Percentiles rank a stretch among this genome's conserved stretches.
Evolutionary conservation across 257 asterid genomes (phyloP).

Genomic region (Solanum stenotomum): DNA sequence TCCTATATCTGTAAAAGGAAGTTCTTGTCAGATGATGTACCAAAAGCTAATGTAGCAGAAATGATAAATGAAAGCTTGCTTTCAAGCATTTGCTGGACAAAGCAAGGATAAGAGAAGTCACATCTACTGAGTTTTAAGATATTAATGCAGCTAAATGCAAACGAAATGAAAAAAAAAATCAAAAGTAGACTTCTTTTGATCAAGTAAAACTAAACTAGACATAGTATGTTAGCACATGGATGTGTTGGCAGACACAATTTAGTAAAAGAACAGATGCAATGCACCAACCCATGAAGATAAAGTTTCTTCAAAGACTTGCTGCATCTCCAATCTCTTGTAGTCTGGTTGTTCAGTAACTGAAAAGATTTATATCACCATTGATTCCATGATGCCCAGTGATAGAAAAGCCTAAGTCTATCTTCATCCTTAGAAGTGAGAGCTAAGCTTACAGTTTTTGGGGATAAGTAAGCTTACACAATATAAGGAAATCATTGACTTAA

Average conservation of each 20-base stretch:
- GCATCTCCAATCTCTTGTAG: neutral
- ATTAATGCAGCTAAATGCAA: neutral
- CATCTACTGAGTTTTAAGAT: neutral
- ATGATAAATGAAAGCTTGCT: neutral
- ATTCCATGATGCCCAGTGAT: neutral
- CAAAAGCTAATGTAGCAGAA: neutral
- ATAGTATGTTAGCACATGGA: neutral
- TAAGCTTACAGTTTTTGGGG: neutral
- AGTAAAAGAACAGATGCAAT: neutral
- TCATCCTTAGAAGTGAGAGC: neutral
- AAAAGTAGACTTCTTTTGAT: neutral
- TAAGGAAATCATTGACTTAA: neutral
- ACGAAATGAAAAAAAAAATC: neutral
- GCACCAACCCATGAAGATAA: neutral
- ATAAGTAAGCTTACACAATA: neutral
- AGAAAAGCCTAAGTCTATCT: neutral
- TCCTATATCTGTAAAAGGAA: conserved; percentile 60
- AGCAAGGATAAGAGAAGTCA: neutral
- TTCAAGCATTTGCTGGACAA: neutral
- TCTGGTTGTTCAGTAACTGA: neutral
- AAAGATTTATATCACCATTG: neutral
- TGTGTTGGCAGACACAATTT: neutral
- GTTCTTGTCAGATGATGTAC: conserved; percentile 4
- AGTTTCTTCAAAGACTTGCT: neutral
- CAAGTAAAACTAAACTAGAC: neutral